Percentiles rank a stretch among this genome's conserved stretches.
Conservation (phyloP, 164 flowering plant species). For the Magnolia changhungtana region DNA sequence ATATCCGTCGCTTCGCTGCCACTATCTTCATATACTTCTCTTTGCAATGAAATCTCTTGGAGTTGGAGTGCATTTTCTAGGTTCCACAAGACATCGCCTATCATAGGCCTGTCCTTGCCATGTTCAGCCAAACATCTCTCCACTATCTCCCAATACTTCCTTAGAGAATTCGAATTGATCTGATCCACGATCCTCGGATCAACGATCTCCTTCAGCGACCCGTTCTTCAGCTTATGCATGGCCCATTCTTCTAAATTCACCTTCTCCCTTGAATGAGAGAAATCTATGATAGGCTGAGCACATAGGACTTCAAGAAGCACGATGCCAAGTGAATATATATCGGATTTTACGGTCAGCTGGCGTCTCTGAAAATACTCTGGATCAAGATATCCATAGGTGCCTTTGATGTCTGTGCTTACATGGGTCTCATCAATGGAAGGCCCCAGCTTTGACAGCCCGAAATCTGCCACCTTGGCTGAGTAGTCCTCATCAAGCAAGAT, state of each 20-base stretch:
- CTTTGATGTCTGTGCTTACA: conserved; percentile 25
- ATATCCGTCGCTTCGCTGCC: conserved; percentile 12
- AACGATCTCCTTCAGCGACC: conserved; percentile 45
- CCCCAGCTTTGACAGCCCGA: conserved; percentile 20
- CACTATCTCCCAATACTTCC: conserved; percentile 61
- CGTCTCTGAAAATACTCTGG: conserved; percentile 22
- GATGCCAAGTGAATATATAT: conserved; percentile 23
- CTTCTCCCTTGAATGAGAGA: conserved; percentile 53
- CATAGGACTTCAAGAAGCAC: conserved; percentile 28
- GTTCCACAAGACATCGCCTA: conserved; percentile 85
- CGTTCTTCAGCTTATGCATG: conserved; percentile 52
- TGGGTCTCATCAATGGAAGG: conserved; percentile 15
- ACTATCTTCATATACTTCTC: conserved; percentile 23
- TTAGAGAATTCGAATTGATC: conserved; percentile 46
- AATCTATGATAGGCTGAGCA: conserved; percentile 69
- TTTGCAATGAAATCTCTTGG: conserved; percentile 39
- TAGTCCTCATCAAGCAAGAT: conserved; percentile 23
- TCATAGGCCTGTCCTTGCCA: conserved; percentile 69
- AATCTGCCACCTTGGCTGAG: conserved; percentile 27
- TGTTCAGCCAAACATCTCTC: conserved; percentile 77
- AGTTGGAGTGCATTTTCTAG: conserved; percentile 65
- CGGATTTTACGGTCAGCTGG: conserved; percentile 19
- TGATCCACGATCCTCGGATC: conserved; percentile 51
- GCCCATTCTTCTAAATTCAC: conserved; percentile 82
- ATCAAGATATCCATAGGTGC: conserved; percentile 26